Base-by-base conservation (phyloP, 768 basidiomycete species). In the Macrolepiota fuliginosa region DNA sequence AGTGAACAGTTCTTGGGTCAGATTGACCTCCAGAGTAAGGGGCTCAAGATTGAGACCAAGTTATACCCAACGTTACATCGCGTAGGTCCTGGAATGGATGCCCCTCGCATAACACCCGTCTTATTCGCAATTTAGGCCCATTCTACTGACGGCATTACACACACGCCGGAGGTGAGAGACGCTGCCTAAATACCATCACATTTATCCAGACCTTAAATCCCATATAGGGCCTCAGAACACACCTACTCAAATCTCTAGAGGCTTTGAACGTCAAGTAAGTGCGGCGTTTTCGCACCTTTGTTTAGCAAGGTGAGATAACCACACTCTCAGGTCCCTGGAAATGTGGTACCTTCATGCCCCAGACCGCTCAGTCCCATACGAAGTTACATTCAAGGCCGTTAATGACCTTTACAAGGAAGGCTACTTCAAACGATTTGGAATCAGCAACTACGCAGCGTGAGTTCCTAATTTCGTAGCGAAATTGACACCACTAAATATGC, bases 281-380 rank as follows among this genome's bases (percentile, higher is more conserved):
- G 54, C 17, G 27, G 45, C 7, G 17, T 10, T 22, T 17, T 12
- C n/a, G 24, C 17, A n/a, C n/a, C n/a, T n/a, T n/a, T n/a, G n/a
- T n/a, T n/a, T 10, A 3, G 24, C 29, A 52, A 57, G 22, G 24
- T 9, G 56, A 13, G 35, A n/a, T 75, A 36, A 59, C 65, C 25
- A 25, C 29, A 75, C 42, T 73, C n/a, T 64, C 79, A 74, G 81
- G 69, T 70, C 80, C 69, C 54, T 77, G 77, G 73, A 80, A 73
- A 66, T 77, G 67, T 77, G 83, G 71, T 88, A 87, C 63, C 73
- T 88, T 32, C 87, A 88, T 62, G 82, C 78, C 11, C 87, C 87
- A 0, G 86, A 89, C 67, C 77, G 82, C 25, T 79, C 74, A 13
- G 81, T 84, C 2, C 81, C 85, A 0, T 87, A 82, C 58, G 82